Evolutionary conservation across 2,329 filamentous ascomycete species (phyloP).

Genomic region (Pseudophaeomoniella oleicola): DNA sequence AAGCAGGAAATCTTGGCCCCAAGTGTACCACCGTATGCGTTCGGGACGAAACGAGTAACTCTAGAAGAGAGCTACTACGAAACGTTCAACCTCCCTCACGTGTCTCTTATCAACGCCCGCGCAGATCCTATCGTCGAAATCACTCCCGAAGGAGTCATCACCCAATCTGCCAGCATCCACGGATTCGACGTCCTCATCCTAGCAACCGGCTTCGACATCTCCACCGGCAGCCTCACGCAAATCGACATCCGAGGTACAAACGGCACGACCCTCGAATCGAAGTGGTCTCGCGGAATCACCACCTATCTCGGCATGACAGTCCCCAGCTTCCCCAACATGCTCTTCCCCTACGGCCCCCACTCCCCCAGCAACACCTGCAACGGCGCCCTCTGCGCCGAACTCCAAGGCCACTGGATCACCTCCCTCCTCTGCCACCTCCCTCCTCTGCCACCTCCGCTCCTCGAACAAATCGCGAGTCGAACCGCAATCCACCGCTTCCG

Average conservation of each 20-base stretch:
- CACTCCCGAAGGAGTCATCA: constrained; percentile 23
- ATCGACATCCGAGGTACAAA: constrained; percentile 23
- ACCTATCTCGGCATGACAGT: constrained; percentile 30
- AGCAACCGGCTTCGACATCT: constrained; percentile 29
- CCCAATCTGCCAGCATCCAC: constrained; percentile 20
- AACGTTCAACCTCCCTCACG: constrained; percentile 29
- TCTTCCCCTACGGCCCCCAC: constrained; percentile 42
- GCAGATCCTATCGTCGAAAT: constrained; percentile 27
- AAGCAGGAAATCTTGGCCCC: constrained; percentile 39
- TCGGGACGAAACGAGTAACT: constrained; percentile 36
- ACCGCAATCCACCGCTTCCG: too few relatives aligned
- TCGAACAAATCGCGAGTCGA: background rate
- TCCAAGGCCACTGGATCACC: constrained; percentile 38
- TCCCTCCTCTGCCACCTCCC: background rate
- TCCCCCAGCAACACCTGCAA: constrained; percentile 42
- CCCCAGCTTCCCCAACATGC: constrained; percentile 32
- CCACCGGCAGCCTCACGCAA: constrained; percentile 25
- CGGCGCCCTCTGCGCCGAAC: constrained; percentile 38
- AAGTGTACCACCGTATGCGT: constrained; percentile 35
- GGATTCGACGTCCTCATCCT: constrained; percentile 26
- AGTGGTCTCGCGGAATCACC: constrained; percentile 22
- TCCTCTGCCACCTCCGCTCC: background rate
- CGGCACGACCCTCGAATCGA: constrained; percentile 17
- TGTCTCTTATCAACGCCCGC: constrained; percentile 31
- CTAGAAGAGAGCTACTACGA: constrained; percentile 38